Conservation (phyloP, 2,329 filamentous ascomycete genomes). For the Aspergillus sp. region DNA sequence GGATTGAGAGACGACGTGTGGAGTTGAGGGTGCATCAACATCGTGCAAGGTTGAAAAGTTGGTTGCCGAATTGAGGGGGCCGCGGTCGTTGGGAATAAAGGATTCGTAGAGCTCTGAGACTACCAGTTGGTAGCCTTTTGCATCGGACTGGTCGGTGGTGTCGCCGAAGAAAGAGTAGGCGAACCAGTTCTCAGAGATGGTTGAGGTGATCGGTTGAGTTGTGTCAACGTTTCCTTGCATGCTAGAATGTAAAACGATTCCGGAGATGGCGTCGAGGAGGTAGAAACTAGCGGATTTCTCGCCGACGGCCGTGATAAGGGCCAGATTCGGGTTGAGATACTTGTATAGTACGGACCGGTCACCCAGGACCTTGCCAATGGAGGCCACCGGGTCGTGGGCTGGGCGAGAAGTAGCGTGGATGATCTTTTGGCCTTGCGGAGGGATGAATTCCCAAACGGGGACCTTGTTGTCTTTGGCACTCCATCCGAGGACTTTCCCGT, state of each 20-base stretch:
- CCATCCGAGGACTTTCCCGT: conserved; percentile 41
- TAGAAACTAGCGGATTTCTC: conserved; percentile 63
- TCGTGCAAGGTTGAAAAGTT: conserved; percentile 76
- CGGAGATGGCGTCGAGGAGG: conserved; percentile 79
- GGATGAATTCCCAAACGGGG: conserved; percentile 66
- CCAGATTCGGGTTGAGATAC: conserved; percentile 82
- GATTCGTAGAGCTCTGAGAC: conserved; percentile 90
- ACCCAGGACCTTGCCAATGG: conserved; percentile 87
- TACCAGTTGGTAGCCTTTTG: conserved; percentile 80
- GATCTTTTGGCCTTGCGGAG: conserved; percentile 61
- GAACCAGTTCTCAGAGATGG: conserved; percentile 92
- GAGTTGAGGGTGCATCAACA: conserved; percentile 54
- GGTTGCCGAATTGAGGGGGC: conserved; percentile 59
- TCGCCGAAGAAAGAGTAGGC: conserved; percentile 69
- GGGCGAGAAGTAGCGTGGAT: conserved; percentile 61
- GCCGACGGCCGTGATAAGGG: conserved; percentile 65
- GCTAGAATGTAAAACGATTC: conserved; percentile 66
- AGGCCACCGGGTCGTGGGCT: conserved; percentile 78
- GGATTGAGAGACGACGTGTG: conserved; percentile 70
- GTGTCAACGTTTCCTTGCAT: conserved; percentile 68
- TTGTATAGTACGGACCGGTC: conserved; percentile 95
- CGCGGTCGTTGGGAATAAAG: conserved; percentile 72
- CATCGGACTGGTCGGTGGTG: conserved; percentile 35
- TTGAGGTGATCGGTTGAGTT: conserved; percentile 65
- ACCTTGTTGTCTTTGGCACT: conserved; percentile 26